phyloP scores from a whole-genome alignment of 352 stramenopile genomes.

The Phytophthora sp. region DNA sequence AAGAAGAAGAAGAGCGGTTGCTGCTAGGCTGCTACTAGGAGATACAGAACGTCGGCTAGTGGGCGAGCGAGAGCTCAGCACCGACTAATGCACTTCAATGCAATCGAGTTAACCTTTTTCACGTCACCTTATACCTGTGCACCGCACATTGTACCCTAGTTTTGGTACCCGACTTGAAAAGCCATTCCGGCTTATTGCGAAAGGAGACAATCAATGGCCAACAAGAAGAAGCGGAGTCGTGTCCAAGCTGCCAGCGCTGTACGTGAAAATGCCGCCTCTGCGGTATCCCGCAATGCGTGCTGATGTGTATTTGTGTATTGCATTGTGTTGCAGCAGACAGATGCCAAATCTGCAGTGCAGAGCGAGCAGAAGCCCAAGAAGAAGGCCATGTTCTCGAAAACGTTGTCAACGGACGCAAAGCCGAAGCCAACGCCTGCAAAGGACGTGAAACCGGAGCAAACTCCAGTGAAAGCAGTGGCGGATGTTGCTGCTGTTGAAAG shows the following conservation, averaged over 20 bases:
- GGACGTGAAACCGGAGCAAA: background rate
- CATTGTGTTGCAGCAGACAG: slow-evolving; percentile 4
- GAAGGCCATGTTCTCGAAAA: slow-evolving; percentile 26
- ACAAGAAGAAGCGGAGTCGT: slow-evolving; percentile 37
- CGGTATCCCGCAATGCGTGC: too few species aligned
- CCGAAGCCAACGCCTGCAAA: background rate
- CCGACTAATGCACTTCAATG: slow-evolving; percentile 25
- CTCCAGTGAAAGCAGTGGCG: background rate
- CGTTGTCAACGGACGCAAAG: slow-evolving; percentile 12
- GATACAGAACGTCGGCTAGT: slow-evolving; percentile 11
- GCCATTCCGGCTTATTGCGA: too few species aligned
- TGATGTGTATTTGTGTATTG: background rate
- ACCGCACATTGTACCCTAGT: background rate
- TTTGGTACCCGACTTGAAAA: too few species aligned
- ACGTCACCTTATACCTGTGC: slow-evolving; percentile 16
- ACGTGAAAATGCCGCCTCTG: too few species aligned
- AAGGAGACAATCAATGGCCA: slow-evolving; percentile 41
- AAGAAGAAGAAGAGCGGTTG: slow-evolving; percentile 89
- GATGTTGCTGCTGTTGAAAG: background rate
- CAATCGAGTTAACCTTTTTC: slow-evolving; percentile 27
- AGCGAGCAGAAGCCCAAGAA: slow-evolving; percentile 29
- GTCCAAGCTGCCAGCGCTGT: slow-evolving; percentile 13
- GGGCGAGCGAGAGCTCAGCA: slow-evolving; percentile 10
- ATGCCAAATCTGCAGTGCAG: slow-evolving; percentile 5
- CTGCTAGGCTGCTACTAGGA: slow-evolving; percentile 59